Base-by-base conservation (phyloP, 2,329 filamentous ascomycete genomes). In the Calonectria montana region DNA sequence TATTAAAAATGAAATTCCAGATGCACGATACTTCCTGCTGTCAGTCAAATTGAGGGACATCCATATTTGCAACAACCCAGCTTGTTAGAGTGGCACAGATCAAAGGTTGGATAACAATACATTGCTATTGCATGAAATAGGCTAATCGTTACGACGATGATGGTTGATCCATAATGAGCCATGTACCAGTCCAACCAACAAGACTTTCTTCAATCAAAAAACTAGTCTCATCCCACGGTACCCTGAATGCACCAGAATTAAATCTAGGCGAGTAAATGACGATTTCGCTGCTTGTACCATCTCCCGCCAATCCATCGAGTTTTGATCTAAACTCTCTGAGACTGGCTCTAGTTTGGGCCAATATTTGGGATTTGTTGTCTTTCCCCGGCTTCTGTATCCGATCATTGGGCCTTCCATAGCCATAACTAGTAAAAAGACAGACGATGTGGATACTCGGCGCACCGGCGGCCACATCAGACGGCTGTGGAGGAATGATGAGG, bases 401-500 rank as follows among this genome's bases (percentile, higher is more conserved):
- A 1, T 23, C 9, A 13, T 77, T 76, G 1, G 66, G 61, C 18
- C 71, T 71, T 4, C 76, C 76, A 10, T 70, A 77, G 0, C 76
- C 76, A 4, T 77, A 77, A 3, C 76, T 77, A 1, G 74, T 76
- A 4, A 75, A 77, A 0, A 77, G 37, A 10, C 74, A 77, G 10
- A 78, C 68, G 0, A 77, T 75, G 1, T 76, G 43, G 25, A 77
- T 27, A 5, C n/a, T 72, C 0, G 80, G 76, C 0, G 77, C 75
- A 21, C 80, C 78, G 1, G 57, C 67, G 0, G 68, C 71, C 0
- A 74, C 67, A 45, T 81, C 78, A 13, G 65, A 62, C 3, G 71
- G 39, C 45, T 81, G 80, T 29, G 79, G 71, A 8, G 80, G 75
- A 61, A 82, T 80, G 27, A 82, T 75, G 41, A 79, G 75, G 48